These are phyloP conservation scores for Wolfiporia cocos DNA, from an alignment of 1,284 basidiomycete species.

Conservation along the genomic window DNA sequence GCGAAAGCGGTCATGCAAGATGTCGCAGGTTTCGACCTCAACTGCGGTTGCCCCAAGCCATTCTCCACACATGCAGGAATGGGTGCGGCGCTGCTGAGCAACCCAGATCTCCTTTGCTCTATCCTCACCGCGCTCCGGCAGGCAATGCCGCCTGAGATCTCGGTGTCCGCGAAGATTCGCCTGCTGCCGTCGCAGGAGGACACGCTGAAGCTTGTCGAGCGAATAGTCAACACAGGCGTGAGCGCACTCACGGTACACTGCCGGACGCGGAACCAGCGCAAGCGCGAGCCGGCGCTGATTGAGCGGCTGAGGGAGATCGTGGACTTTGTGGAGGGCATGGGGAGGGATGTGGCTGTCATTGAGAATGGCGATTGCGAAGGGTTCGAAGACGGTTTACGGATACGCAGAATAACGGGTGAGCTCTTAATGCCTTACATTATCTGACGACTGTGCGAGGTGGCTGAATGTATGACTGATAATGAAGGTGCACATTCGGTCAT, in stretches of 20 bases:
- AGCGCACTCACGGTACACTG: slow-evolving; percentile 93
- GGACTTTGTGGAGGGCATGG: slow-evolving; percentile 66
- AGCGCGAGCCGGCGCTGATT: slow-evolving; percentile 75
- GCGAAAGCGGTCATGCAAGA: slow-evolving; percentile 85
- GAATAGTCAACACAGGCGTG: slow-evolving; percentile 86
- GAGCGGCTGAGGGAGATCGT: slow-evolving; percentile 83
- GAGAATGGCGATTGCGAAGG: slow-evolving; percentile 93
- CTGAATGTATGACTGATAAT: not conserved
- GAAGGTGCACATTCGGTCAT: slow-evolving; percentile 88
- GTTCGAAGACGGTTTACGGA: slow-evolving; percentile 71
- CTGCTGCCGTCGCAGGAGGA: slow-evolving; percentile 82
- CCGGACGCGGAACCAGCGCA: slow-evolving; percentile 90
- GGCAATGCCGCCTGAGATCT: slow-evolving; percentile 72
- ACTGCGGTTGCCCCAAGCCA: slow-evolving; percentile 93
- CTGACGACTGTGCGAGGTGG: no score
- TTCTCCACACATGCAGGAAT: slow-evolving; percentile 95
- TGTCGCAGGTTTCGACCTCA: slow-evolving; percentile 91
- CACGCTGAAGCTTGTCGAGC: slow-evolving; percentile 82
- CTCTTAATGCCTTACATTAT: slow-evolving; percentile 9
- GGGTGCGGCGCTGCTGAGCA: slow-evolving; percentile 93
- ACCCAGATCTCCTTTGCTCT: slow-evolving; percentile 85
- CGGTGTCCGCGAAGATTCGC: slow-evolving; percentile 90
- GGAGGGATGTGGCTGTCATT: slow-evolving; percentile 75
- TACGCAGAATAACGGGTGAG: slow-evolving; percentile 72
- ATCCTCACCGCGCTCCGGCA: slow-evolving; percentile 76